Base-by-base conservation (phyloP, 345 rosid genomes). In the Turritis glabra region DNA sequence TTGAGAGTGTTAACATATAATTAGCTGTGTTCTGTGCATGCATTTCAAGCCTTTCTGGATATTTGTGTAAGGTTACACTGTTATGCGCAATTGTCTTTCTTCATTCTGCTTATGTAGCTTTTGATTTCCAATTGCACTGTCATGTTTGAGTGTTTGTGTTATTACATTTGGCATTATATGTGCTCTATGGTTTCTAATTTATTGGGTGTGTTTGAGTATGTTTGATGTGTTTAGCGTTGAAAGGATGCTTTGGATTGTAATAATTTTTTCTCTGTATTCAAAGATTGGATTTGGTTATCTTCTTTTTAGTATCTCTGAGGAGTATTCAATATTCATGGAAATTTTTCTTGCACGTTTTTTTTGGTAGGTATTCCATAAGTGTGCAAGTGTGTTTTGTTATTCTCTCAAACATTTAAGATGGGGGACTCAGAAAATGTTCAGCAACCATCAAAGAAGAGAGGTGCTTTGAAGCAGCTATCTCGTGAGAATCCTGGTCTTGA, bases 391-490 rank as follows among this genome's bases (percentile, higher is more conserved):
- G 15, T 64, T 30, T 68, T 41, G 62, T 58, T 50, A 67, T 25
- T 66, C 21, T 29, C 55, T 50, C 38, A 3, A 29, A 5, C 43
- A 4, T 38, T 6, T 62, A 10, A 22, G 37, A 92, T 92, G 99
- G 91, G 92, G 38, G 98, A 95, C 71, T 77, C 96, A 11, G 98
- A 90, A 52, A 81, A 75, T 77, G 74, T 73, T n/a, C 85, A 92
- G 64, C 88, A 92, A 40, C 73, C 93, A 68, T 90, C 98, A n/a
- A 95, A 90, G 84, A 95, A 95, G 87, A 95, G 99, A 80, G 91
- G 93, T 59, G 99, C 99, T 10, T 86, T 88, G 71, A 88, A 91
- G 74, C 96, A 95, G 82, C 81, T 95, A 21, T 83, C 94, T 25
- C 87, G 86, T 25, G 97, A 92, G 21, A 88, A 88, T 76, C 91